phyloP scores from a whole-genome alignment of 139 green algal species.

The Coelastrella sp. region DNA sequence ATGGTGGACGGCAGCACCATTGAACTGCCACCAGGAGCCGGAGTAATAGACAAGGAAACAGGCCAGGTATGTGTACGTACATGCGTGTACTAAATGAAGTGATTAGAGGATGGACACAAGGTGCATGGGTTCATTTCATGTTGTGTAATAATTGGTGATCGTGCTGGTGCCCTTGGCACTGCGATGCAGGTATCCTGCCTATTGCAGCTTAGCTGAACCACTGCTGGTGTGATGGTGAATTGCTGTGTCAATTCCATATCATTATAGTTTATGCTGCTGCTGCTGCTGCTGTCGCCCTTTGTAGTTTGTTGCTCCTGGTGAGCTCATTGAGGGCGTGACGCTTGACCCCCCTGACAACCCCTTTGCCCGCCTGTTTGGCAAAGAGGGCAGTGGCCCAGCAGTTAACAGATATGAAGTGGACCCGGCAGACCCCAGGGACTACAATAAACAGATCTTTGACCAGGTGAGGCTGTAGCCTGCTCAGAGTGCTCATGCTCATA shows the following conservation, averaged over 20 bases:
- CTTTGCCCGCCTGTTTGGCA: conserved; percentile 38
- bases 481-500: no score
- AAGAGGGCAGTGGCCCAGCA: no score
- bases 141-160: no score
- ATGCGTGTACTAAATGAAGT: no score
- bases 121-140: no score
- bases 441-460: conserved; percentile 53
- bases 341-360: conserved; percentile 33
- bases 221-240: no score
- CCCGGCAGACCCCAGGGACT: conserved; percentile 46
- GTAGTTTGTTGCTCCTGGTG: conserved; percentile 37
- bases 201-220: no score
- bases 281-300: conserved; percentile 26
- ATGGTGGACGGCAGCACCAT: conserved; percentile 51
- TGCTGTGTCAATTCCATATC: no score
- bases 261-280: no score
- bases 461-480: conserved; percentile 22
- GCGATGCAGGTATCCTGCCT: no score
- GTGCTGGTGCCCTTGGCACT: not conserved
- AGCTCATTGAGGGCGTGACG: conserved; percentile 39
- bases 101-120: no score
- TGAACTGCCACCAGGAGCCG: conserved; percentile 46
- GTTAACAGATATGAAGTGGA: conserved; percentile 48
- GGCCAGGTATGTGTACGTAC: not conserved
- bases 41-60: conserved; percentile 28